Evolutionary conservation across 129 eudicot species (phyloP).

Genomic region (Gnaphalium uliginosum): DNA sequence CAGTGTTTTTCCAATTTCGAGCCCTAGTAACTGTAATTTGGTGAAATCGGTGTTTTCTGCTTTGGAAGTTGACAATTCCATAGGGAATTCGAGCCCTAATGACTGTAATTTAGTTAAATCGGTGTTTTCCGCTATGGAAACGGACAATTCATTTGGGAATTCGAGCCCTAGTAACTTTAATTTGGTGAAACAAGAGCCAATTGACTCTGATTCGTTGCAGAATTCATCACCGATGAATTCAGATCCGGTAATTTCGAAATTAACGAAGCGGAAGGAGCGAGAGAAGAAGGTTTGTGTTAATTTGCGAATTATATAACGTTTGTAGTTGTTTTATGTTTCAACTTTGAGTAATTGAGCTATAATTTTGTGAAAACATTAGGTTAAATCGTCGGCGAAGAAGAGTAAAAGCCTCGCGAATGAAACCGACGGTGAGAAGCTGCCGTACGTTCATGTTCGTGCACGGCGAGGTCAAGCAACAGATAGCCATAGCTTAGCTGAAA

Average conservation of each 20-base stretch:
- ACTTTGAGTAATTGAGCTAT: conserved; percentile 21
- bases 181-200: conserved; percentile 68
- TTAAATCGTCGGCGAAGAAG: conserved; percentile 62
- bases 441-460: conserved; percentile 97
- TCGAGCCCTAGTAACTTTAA: conserved; percentile 25
- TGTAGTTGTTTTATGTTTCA: neutral
- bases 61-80: neutral
- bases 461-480: conserved; percentile 98
- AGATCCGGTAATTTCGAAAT: conserved; percentile 43
- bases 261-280: conserved; percentile 76
- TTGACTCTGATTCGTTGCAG: conserved; percentile 58
- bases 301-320: neutral
- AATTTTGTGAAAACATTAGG: conserved; percentile 35
- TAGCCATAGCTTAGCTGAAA: conserved; percentile 98
- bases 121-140: conserved; percentile 23
- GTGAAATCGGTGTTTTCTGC: conserved; percentile 23
- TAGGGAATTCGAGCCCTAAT: too few species aligned
- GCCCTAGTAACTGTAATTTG: neutral
- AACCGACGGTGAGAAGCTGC: conserved; percentile 69
- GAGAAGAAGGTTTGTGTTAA: conserved; percentile 68
- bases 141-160: conserved; percentile 21
- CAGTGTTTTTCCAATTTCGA: conserved; percentile 11
- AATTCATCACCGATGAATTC: conserved; percentile 54
- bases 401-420: conserved; percentile 55
- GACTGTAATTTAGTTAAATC: neutral